These are phyloP conservation scores for Vitis riparia DNA, from an alignment of 164 flowering plant species.

Conservation along the genomic window DNA sequence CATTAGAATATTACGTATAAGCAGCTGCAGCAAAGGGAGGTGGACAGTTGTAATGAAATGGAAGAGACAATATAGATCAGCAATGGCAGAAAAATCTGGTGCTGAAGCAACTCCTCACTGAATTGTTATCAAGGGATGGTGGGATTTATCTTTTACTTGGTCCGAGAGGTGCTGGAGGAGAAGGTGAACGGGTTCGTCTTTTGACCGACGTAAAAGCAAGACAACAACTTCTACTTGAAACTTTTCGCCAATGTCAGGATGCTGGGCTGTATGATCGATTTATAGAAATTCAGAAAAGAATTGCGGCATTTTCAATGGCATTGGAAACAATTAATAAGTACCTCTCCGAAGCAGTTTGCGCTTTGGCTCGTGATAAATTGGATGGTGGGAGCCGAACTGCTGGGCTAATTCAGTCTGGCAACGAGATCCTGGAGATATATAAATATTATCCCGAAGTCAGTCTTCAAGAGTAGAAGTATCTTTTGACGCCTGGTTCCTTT, in stretches of 20 bases:
- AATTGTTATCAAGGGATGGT: constrained; percentile 75
- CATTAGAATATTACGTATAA: constrained; percentile 92
- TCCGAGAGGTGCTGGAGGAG: constrained; percentile 85
- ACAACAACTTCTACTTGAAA: constrained; percentile 85
- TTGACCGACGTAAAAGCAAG: constrained; percentile 54
- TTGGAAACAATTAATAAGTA: constrained; percentile 92
- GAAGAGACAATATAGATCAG: constrained; percentile 71
- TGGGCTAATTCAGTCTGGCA: constrained; percentile 83
- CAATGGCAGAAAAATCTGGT: constrained; percentile 81
- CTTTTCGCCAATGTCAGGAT: constrained; percentile 88
- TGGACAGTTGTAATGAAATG: constrained; percentile 84
- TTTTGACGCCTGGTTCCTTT: no score
- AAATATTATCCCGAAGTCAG: constrained; percentile 79
- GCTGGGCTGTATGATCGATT: constrained; percentile 92
- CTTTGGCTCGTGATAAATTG: constrained; percentile 78
- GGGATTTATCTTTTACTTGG: constrained; percentile 88
- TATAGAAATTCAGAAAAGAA: constrained; percentile 84
- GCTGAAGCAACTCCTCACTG: constrained; percentile 89
- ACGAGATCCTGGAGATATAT: constrained; percentile 75
- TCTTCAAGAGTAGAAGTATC: no score
- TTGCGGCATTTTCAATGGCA: constrained; percentile 90
- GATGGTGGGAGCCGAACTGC: constrained; percentile 93
- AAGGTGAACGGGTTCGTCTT: constrained; percentile 81
- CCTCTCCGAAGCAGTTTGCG: constrained; percentile 87
- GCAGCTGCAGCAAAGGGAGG: constrained; percentile 97